These are phyloP conservation scores for Suhomyces faveliae DNA, from an alignment of 805 yeast species.

Conservation along the genomic window DNA sequence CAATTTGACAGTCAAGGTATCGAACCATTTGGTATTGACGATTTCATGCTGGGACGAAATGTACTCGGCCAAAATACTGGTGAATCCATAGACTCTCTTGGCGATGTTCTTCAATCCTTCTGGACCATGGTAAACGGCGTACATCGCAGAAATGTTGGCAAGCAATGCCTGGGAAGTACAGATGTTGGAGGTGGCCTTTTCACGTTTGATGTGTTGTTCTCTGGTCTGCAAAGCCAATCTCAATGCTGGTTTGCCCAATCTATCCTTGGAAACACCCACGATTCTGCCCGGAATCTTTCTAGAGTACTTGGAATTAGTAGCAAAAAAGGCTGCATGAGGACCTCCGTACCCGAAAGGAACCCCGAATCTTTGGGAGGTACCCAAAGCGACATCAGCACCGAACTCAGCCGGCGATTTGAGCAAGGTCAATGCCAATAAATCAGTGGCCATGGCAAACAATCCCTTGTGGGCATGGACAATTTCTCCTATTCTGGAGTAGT, in stretches of 20 bases:
- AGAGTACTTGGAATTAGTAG: conserved; percentile 75
- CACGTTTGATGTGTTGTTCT: conserved; percentile 97
- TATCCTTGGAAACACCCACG: conserved; percentile 89
- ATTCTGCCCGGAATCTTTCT: conserved; percentile 96
- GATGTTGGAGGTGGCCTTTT: conserved; percentile 95
- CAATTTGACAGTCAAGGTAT: conserved; percentile 72
- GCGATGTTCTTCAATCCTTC: conserved; percentile 81
- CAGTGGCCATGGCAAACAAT: conserved; percentile 83
- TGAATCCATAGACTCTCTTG: conserved; percentile 66
- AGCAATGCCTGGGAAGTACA: conserved; percentile 97
- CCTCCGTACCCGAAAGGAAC: conserved; percentile 99
- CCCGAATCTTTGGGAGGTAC: conserved; percentile 93
- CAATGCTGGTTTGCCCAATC: conserved; percentile 84
- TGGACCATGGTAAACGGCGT: conserved; percentile 96
- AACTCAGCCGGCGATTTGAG: conserved; percentile 80
- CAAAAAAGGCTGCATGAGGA: conserved; percentile 97
- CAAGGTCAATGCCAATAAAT: conserved; percentile 82
- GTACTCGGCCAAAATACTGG: conserved; percentile 65
- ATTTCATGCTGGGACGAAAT: conserved; percentile 50
- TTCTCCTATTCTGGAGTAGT: conserved; percentile 57
- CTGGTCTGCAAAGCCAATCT: conserved; percentile 95
- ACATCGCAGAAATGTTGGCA: conserved; percentile 94
- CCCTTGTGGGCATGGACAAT: conserved; percentile 71
- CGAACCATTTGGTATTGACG: conserved; percentile 70
- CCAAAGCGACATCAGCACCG: conserved; percentile 91